These are phyloP conservation scores for Amauroascus niger DNA, from an alignment of 2,329 filamentous ascomycete species.

Conservation along the genomic window DNA sequence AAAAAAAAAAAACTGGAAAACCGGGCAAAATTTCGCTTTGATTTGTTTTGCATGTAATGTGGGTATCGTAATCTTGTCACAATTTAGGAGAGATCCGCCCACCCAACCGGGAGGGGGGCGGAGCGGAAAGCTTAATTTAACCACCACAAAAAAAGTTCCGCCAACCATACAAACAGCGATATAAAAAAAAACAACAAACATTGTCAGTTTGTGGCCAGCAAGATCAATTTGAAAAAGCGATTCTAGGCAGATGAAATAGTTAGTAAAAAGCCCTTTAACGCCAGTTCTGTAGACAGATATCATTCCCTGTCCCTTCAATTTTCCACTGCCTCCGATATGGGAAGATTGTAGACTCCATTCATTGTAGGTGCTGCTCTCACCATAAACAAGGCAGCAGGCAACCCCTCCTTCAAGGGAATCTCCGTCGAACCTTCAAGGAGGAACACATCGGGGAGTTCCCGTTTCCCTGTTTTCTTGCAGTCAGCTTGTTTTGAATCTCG, in stretches of 20 bases:
- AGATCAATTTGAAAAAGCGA: not conserved
- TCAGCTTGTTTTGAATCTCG: slow-evolving; percentile 4
- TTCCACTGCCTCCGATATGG: no score
- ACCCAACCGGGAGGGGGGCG: slow-evolving; percentile 1
- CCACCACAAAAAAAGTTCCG: not conserved
- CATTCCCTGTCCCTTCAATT: no score
- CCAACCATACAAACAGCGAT: not conserved
- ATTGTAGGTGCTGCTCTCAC: no score
- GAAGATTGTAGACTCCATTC: no score
- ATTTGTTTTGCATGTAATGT: not conserved
- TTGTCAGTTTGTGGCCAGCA: not conserved
- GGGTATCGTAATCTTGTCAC: not conserved
- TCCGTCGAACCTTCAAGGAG: no score
- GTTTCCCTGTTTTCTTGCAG: not conserved
- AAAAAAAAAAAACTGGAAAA: not conserved
- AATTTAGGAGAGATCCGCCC: not conserved
- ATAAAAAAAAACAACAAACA: not conserved
- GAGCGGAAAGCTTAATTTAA: slow-evolving; percentile 7
- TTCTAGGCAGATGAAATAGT: not conserved
- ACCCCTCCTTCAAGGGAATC: no score
- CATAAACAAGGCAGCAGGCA: no score
- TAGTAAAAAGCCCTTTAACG: not conserved
- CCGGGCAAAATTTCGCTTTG: not conserved
- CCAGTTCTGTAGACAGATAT: not conserved
- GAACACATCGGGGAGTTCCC: slow-evolving; percentile 1